Evolutionary conservation across 495 filamentous ascomycete species (phyloP), one percentile per base, ranked within the genome.

Genomic region (Penicillium waksmanii): DNA sequence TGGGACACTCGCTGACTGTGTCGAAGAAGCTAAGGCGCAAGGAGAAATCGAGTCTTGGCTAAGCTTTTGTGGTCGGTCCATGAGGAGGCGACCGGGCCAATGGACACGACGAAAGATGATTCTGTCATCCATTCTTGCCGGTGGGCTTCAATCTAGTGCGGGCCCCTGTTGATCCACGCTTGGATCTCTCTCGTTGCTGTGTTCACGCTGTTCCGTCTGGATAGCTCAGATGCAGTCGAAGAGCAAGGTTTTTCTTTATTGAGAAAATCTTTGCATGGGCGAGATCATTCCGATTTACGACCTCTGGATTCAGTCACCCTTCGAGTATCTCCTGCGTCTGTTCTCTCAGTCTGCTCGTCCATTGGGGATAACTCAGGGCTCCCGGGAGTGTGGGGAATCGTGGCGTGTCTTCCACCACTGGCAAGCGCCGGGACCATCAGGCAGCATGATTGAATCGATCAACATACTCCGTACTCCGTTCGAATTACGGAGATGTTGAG

Each of bases 31-130:
- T 48, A 48, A 48, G 12, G 21, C 46, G 46, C 46, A 48, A 48
- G 46, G 46, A 48, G 46, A 27, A 48, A 25, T 27, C 9, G 46
- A 15, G 46, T 48, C 46, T 27, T 23, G 10, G 46, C 43, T 55
- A 62, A 62, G 60, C 60, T 62, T 62, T 62, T 62, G 35, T 5
- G 49, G 40, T 55, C 40, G 55, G 49, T 17, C 44, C 42, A 53
- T 36, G 50, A 35, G 44, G n/a, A 25, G 6, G 6, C 8, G 25
- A 42, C 17, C 1, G 40, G 23, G 44, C 60, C 60, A 62, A 62
- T 62, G 17, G 36, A 25, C 13, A 15, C 5, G 11, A 10, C 11
- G 15, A 1, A 7, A 46, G 13, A 15, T 17, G 12, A 19, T 7
- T 44, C 42, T 44, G 55, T 58, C 44, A 57, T 18, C 33, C 15